A percentile compares a stretch with the other conserved stretches of the same genome.
Evolutionary conservation across 257 asterid species (phyloP).

Genomic region (Buddleja alternifolia): DNA sequence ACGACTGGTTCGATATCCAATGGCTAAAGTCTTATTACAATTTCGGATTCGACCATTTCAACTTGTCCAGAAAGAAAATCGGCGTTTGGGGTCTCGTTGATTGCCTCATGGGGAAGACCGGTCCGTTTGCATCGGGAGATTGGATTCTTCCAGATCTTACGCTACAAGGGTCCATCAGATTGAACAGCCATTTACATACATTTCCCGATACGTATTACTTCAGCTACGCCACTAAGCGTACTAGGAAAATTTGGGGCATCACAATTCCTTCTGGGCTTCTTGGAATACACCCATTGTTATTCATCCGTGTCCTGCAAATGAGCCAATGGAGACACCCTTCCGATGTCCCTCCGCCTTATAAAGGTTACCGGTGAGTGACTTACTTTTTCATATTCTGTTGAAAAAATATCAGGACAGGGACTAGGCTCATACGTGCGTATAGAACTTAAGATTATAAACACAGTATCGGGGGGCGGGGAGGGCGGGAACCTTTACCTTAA

Average conservation of each 20-base stretch:
- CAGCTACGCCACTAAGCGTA: conserved; percentile 92
- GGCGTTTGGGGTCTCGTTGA: conserved; percentile 82
- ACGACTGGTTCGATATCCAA: conserved; percentile 86
- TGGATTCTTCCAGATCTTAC: conserved; percentile 98
- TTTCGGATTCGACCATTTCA: conserved; percentile 92
- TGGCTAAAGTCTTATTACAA: conserved; percentile 84
- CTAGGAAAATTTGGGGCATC: conserved; percentile 63
- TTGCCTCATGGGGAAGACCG: conserved; percentile 75
- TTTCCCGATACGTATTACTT: conserved; percentile 87
- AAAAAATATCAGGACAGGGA: no score
- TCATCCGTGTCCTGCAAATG: conserved; percentile 90
- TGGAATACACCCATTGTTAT: conserved; percentile 82
- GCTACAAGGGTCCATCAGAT: conserved; percentile 73
- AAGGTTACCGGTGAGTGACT: conserved; percentile 79
- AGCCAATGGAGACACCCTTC: conserved; percentile 81
- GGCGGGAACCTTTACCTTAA: neutral
- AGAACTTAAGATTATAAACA: no score
- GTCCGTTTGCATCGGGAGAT: conserved; percentile 91
- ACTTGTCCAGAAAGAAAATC: conserved; percentile 73
- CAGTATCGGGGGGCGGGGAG: no score
- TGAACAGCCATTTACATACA: conserved; percentile 66
- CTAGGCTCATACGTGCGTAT: no score
- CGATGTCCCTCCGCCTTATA: conserved; percentile 76
- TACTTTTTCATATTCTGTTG: neutral
- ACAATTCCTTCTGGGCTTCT: conserved; percentile 83